Evolutionary conservation across 352 stramenopile genomes (phyloP), one percentile per base, ranked within the genome.

Genomic region (Aphanomyces euteiches): DNA sequence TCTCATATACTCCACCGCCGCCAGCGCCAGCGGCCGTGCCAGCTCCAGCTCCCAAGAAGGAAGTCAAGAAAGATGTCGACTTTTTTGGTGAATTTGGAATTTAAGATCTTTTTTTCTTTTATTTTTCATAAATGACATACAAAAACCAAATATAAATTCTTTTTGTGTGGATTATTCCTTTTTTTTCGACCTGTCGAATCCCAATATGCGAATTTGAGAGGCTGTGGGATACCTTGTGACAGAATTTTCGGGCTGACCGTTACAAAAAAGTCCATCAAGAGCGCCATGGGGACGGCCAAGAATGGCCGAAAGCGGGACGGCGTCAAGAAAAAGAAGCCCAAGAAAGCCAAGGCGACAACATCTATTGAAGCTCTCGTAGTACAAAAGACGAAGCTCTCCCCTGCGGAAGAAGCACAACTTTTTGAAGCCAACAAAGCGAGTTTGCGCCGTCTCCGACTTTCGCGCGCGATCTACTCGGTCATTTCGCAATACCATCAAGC

Each of bases 41-140:
- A 3, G 66, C 73, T 5, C 45, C 77, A 8, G 72, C 77, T 5
- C 73, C 79, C 28, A 77, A 77, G 21, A 77, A 78, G 28, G 75
- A 77, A 45, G 77, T 80, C 56, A 90, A 91, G 81, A 92, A 92
- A 71, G 81, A 93, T 58, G 85, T 93, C 21, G 85, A 93, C 69
- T 93, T 93, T 71, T 93, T 93, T 59, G 82, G 82, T 10, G 85
- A 93, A 74, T 93, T 91, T 66, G 85, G 85, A 7, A 89, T 90
- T 63, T 93, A 82, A 79, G 48, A 36, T n/a, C 6, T 10, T 59
- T 63, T 28, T 3, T 63, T 68, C 43, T 7, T 6, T 66, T 21
- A 13, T 38, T 66, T 56, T 56, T 66, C 56, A 17, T 5, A 8
- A 66, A 21, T 2, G 50, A 28, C 19, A 59, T 59, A 13, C 19